These are phyloP conservation scores for Candida vartiovaarae DNA, from an alignment of 805 yeast species.

Conservation along the genomic window DNA sequence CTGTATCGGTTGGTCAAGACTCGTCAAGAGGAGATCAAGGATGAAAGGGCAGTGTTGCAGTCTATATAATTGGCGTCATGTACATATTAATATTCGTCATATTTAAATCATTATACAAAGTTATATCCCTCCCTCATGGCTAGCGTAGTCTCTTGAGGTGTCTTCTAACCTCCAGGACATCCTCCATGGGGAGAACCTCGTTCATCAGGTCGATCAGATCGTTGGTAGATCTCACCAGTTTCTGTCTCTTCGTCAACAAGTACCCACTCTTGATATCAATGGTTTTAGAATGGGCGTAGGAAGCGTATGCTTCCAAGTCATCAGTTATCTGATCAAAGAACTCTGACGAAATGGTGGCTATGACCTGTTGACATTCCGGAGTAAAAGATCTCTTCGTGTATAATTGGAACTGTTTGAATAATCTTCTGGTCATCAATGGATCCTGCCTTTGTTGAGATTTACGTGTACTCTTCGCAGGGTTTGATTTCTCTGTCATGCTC, in stretches of 20 bases:
- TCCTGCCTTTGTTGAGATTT: background rate
- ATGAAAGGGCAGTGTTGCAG: conserved; percentile 11
- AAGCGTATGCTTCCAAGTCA: conserved; percentile 27
- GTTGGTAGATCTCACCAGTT: conserved; percentile 14
- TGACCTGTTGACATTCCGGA: conserved; percentile 16
- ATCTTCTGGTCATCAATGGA: conserved; percentile 3
- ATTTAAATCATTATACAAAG: background rate
- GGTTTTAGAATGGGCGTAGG: conserved; percentile 24
- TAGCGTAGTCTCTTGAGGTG: conserved; percentile 17
- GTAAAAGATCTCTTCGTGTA: conserved; percentile 9
- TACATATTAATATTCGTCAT: background rate
- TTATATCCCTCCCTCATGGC: background rate
- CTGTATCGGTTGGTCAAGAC: conserved; percentile 46
- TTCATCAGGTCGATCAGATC: conserved; percentile 23
- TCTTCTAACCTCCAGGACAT: conserved; percentile 17
- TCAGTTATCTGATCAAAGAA: conserved; percentile 24
- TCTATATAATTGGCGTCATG: background rate
- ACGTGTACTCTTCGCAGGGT: background rate
- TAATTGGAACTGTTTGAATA: conserved; percentile 7
- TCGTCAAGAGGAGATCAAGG: conserved; percentile 20
- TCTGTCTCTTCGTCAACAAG: conserved; percentile 26
- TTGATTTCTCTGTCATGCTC: background rate
- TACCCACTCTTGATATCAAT: conserved; percentile 23
- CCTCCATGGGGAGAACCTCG: conserved; percentile 25
- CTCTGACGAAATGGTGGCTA: conserved; percentile 21